Base-by-base conservation (phyloP, 2,329 filamentous ascomycete species). In the Ceratocystiopsis sp. region DNA sequence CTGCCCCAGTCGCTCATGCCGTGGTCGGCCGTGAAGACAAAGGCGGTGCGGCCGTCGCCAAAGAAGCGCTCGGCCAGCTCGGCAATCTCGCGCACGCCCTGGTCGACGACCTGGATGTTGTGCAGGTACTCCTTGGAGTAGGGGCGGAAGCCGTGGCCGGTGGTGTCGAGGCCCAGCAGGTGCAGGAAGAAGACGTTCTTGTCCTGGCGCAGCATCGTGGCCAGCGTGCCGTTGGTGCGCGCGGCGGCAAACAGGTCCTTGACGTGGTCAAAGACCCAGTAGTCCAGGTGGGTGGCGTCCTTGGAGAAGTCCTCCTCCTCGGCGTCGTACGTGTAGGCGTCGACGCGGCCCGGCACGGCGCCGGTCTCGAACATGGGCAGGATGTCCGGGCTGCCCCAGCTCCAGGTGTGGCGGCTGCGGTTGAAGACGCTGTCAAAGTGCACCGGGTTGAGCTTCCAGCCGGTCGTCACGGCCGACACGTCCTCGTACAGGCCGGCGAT, bases 1-100 rank as follows among this genome's bases (percentile, higher is more conserved):
- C 87, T 96, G n/a, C 93, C 91, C 80, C 83, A 95, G 60, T 98
- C 91, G 55, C 85, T 96, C 91, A 98, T 98, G 16, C 91, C 91
- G 59, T 98, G 91, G 56, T 98, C 91, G 9, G 91, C 91, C 1
- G 93, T 98, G 57, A 98, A 98, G 15, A 98, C 75, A 57, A 89
- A 98, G 0, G 93, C 85, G 0, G 91, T 96, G 59, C 91, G 79
- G 43, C 74, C 80, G 52, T 86, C 80, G 6, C 64, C 69, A 54
- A 95, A 98, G 57, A 96, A 98, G 13, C 80, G 73, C 34, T 93
- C 76, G 41, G 95, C 78, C 43, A 94, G 57, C 49, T 81, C 70
- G 0, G 81, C 80, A 41, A 94, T 80, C 60, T 94, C 82, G 59
- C 82, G 69, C 2, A 98, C 82, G 3, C 91, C 91, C 52, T 85